These are phyloP conservation scores for Lecanicillium sp. DNA, from an alignment of 2,329 filamentous ascomycete genomes.

Conservation along the genomic window DNA sequence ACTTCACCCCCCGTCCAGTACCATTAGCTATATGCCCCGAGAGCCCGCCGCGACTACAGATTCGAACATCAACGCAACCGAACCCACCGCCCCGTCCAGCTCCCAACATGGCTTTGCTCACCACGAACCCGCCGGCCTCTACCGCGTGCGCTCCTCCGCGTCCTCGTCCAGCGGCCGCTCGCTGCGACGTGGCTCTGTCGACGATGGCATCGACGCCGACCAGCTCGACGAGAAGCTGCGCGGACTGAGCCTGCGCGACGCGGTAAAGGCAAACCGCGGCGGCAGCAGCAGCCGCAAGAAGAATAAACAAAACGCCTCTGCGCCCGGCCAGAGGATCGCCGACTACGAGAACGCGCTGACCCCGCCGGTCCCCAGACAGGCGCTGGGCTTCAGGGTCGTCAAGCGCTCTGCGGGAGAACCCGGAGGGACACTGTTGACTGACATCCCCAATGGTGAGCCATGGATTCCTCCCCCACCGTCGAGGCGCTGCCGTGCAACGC, in stretches of 20 bases:
- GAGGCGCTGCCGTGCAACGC: slow-evolving; percentile 1
- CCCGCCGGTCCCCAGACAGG: slow-evolving; percentile 39
- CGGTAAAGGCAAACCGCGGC: no score
- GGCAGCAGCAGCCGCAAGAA: slow-evolving; percentile 20
- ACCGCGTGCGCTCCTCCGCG: slow-evolving; percentile 26
- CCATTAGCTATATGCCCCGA: slow-evolving; percentile 59
- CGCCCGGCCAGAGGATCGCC: slow-evolving; percentile 48
- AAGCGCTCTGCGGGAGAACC: slow-evolving; percentile 38
- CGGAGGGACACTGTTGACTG: slow-evolving; percentile 38
- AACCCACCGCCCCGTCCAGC: slow-evolving; percentile 27
- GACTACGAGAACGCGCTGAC: slow-evolving; percentile 57
- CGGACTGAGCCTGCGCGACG: slow-evolving; percentile 42
- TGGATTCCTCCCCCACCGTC: neutral
- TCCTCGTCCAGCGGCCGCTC: slow-evolving; percentile 32
- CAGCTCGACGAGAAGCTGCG: slow-evolving; percentile 45
- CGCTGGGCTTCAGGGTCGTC: slow-evolving; percentile 50
- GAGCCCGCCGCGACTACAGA: slow-evolving; percentile 44
- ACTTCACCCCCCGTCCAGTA: slow-evolving; percentile 25
- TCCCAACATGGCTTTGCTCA: slow-evolving; percentile 54
- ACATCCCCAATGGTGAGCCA: slow-evolving; percentile 77
- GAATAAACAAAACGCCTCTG: slow-evolving; percentile 17
- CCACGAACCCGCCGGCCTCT: slow-evolving; percentile 35
- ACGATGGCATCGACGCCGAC: slow-evolving; percentile 30
- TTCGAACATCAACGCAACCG: slow-evolving; percentile 33
- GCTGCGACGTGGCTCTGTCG: slow-evolving; percentile 23